Evolutionary conservation across 345 rosid species (phyloP).

Genomic region (Dipteronia dyeriana): DNA sequence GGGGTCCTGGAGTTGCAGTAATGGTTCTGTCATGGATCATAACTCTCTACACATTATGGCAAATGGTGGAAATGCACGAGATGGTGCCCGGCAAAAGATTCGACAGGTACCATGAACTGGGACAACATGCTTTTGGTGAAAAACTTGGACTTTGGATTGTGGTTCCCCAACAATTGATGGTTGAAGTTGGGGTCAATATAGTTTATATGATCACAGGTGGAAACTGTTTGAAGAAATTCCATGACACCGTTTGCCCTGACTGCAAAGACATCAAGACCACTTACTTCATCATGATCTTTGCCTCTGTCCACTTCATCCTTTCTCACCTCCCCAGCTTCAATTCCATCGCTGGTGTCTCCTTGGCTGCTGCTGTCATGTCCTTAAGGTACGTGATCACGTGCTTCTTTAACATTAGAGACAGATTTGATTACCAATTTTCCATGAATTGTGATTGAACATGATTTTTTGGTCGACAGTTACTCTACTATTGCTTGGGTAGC

Average conservation of each 20-base stretch:
- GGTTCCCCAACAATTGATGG: conserved; percentile 68
- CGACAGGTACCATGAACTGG: conserved; percentile 73
- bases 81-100: conserved; percentile 66
- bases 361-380: conserved; percentile 72
- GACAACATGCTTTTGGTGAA: conserved; percentile 69
- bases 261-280: conserved; percentile 52
- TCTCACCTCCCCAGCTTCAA: conserved; percentile 71
- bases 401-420: too few species aligned
- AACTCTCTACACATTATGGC: conserved; percentile 75
- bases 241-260: conserved; percentile 35
- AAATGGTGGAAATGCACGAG: conserved; percentile 93
- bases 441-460: background rate
- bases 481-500: conserved; percentile 69
- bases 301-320: conserved; percentile 51
- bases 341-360: conserved; percentile 57
- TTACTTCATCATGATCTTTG: conserved; percentile 65
- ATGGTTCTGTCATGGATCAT: conserved; percentile 69
- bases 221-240: conserved; percentile 55
- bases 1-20: conserved; percentile 61
- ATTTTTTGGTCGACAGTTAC: conserved; percentile 34
- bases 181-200: conserved; percentile 62
- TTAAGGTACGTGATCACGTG: conserved; percentile 30
- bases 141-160: conserved; percentile 73
- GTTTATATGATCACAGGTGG: conserved; percentile 74
- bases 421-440: too few species aligned